These are phyloP conservation scores for Ilyonectria destructans DNA, from an alignment of 2,329 filamentous ascomycete species.

Conservation along the genomic window DNA sequence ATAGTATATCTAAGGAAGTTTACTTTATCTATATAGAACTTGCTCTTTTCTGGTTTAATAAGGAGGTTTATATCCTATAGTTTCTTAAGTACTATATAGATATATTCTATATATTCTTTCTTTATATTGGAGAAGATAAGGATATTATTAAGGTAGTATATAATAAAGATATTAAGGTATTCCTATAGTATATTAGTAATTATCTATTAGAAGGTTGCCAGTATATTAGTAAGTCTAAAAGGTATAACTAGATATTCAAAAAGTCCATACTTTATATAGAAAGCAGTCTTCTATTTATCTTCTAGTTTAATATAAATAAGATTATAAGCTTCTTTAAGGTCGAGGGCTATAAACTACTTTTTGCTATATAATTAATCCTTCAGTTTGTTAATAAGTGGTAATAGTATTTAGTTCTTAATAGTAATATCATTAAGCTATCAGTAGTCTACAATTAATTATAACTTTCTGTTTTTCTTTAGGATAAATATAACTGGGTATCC, in stretches of 20 bases:
- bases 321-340: conserved; percentile 49
- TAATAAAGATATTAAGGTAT: conserved; percentile 29
- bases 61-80: conserved; percentile 36
- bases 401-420: no score
- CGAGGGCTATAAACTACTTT: no score
- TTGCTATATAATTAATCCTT: no score
- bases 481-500: no score
- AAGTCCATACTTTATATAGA: conserved; percentile 50
- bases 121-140: conserved; percentile 41
- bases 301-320: conserved; percentile 51
- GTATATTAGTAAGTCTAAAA: conserved; percentile 36
- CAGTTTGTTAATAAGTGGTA: no score
- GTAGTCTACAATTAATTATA: no score
- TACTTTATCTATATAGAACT: conserved; percentile 31
- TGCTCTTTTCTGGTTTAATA: conserved; percentile 23
- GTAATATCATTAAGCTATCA: no score
- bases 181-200: conserved; percentile 35
- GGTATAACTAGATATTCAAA: conserved; percentile 54
- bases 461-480: no score
- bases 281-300: conserved; percentile 55
- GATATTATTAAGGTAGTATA: conserved; percentile 42
- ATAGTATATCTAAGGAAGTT: conserved; percentile 32
- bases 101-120: conserved; percentile 38
- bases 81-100: conserved; percentile 33
- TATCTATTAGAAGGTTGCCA: conserved; percentile 37